These are phyloP conservation scores for Ceratocystis diversiconidia DNA, from an alignment of 2,329 filamentous ascomycete genomes.

Conservation along the genomic window DNA sequence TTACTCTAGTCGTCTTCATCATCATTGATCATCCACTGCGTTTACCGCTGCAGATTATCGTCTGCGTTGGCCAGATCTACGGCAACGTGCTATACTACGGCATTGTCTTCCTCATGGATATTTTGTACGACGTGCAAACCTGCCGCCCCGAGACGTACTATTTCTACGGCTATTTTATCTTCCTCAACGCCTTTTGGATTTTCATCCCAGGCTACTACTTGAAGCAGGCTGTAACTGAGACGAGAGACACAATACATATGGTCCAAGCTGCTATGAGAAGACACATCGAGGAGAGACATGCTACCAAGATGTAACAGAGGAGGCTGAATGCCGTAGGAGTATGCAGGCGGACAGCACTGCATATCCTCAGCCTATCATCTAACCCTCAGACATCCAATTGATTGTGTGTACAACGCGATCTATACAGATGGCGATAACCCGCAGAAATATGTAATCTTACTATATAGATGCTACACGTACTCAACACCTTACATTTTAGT, in stretches of 20 bases:
- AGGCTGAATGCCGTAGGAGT: too few relatives aligned
- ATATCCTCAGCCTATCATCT: too few relatives aligned
- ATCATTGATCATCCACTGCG: slow-evolving; percentile 32
- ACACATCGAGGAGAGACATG: neutral
- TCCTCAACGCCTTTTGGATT: slow-evolving; percentile 41
- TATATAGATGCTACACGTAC: too few relatives aligned
- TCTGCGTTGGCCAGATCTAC: slow-evolving; percentile 37
- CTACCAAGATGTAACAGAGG: neutral
- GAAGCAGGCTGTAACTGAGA: slow-evolving; percentile 22
- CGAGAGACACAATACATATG: slow-evolving; percentile 14
- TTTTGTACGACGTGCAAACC: slow-evolving; percentile 29
- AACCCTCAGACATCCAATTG: too few relatives aligned
- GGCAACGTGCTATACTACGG: slow-evolving; percentile 39
- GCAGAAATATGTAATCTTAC: too few relatives aligned
- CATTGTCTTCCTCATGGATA: slow-evolving; percentile 32
- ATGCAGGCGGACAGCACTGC: too few relatives aligned
- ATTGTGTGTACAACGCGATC: too few relatives aligned
- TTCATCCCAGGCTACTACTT: slow-evolving; percentile 31
- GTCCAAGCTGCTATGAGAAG: slow-evolving; percentile 9
- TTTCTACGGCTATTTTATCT: slow-evolving; percentile 39
- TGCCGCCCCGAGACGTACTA: slow-evolving; percentile 38
- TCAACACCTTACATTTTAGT: neutral
- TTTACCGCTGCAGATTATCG: slow-evolving; percentile 34
- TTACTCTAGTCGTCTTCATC: slow-evolving; percentile 33
- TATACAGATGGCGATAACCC: too few relatives aligned